Conservation (phyloP, 805 yeast genomes). For the Yamadazyma paraphyllophila region DNA sequence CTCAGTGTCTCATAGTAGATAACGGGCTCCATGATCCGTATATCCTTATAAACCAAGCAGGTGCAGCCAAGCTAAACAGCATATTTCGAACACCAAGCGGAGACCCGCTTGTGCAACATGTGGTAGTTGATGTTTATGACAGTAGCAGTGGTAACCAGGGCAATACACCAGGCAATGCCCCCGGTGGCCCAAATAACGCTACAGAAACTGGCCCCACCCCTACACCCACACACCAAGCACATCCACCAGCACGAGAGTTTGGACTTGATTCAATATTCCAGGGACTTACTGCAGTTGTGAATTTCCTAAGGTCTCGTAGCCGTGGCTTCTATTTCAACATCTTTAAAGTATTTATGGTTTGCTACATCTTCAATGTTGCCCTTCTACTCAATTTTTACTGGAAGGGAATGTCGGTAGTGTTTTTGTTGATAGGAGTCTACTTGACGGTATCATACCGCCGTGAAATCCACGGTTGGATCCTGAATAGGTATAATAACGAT, state of each 20-base stretch:
- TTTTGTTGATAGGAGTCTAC: background rate
- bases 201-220: background rate
- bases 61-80: conserved; percentile 25
- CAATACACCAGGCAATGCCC: background rate
- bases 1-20: conserved; percentile 44
- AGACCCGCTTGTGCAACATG: conserved; percentile 17
- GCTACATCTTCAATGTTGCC: background rate
- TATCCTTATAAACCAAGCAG: conserved; percentile 37
- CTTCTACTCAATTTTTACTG: background rate
- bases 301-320: background rate
- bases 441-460: background rate
- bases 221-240: background rate
- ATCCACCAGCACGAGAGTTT: background rate
- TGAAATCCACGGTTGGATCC: background rate
- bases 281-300: background rate
- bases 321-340: background rate
- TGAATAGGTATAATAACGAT: background rate
- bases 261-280: background rate
- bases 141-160: no score
- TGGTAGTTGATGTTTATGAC: background rate
- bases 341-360: background rate
- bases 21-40: conserved; percentile 33
- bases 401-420: background rate
- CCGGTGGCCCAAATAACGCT: background rate
- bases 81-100: conserved; percentile 12